Percentiles rank a stretch among this genome's conserved stretches.
These are phyloP conservation scores for Curvularia sp. DNA, from an alignment of 2,329 filamentous ascomycete genomes.

Conservation along the genomic window DNA sequence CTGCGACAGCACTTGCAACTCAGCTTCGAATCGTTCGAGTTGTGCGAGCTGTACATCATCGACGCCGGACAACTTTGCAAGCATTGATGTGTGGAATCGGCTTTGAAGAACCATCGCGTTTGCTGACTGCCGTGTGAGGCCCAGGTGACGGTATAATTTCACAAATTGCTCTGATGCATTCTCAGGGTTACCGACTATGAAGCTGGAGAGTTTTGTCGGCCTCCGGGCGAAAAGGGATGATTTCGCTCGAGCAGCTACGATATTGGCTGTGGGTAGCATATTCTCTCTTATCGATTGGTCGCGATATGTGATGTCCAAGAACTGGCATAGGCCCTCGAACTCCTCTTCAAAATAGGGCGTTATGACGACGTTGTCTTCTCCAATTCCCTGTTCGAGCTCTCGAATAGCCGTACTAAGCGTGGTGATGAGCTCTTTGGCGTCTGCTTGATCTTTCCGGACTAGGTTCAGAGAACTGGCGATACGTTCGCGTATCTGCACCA, in stretches of 20 bases:
- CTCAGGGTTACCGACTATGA: constrained; percentile 17
- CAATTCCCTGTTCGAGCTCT: constrained; percentile 40
- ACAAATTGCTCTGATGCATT: constrained; percentile 29
- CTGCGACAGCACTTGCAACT: constrained; percentile 50
- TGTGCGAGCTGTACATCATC: constrained; percentile 50
- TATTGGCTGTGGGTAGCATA: constrained; percentile 18
- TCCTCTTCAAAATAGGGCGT: constrained; percentile 48
- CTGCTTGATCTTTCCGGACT: constrained; percentile 38
- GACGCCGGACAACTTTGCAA: constrained; percentile 37
- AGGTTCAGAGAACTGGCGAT: constrained; percentile 45
- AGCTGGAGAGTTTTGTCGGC: constrained; percentile 38
- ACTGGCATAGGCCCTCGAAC: constrained; percentile 50
- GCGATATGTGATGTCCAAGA: constrained; percentile 38
- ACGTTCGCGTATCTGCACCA: constrained; percentile 46
- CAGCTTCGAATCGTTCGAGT: constrained; percentile 52
- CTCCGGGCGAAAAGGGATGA: constrained; percentile 46
- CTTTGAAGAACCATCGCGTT: constrained; percentile 37
- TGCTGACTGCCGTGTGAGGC: constrained; percentile 28
- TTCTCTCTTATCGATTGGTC: constrained; percentile 15
- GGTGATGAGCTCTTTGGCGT: constrained; percentile 39
- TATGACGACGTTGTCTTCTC: constrained; percentile 34
- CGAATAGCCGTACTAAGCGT: constrained; percentile 38
- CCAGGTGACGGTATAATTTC: constrained; percentile 35
- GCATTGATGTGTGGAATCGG: constrained; percentile 39
- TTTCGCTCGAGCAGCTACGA: constrained; percentile 33